A percentile compares a stretch with the other conserved stretches of the same genome.
Conservation (phyloP, 768 basidiomycete genomes). For the Tremella mesenterica region DNA sequence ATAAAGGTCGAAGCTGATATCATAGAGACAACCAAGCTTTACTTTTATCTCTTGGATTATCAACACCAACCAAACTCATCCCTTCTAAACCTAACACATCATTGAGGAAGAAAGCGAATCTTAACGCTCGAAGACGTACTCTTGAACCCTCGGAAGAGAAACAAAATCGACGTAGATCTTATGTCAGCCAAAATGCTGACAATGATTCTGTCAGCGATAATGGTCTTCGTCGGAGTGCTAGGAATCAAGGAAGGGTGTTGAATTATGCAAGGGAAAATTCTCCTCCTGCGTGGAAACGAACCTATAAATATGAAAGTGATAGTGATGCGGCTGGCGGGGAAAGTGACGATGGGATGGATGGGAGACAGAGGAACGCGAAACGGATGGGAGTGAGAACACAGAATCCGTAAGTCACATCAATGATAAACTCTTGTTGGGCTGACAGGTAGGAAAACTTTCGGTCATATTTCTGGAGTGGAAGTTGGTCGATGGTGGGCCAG, state of each 20-base stretch:
- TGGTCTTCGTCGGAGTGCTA: neutral
- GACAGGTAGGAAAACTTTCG: constrained; percentile 55
- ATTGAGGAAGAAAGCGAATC: neutral
- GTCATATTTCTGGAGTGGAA: constrained; percentile 65
- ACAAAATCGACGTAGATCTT: neutral
- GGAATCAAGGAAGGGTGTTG: neutral
- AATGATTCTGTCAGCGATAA: neutral
- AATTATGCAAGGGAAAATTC: neutral
- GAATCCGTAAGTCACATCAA: constrained; percentile 34
- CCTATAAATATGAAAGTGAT: neutral
- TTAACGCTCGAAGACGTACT: neutral
- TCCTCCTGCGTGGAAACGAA: neutral
- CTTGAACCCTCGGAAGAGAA: neutral
- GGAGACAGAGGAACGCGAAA: constrained; percentile 29
- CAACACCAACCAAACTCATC: constrained; percentile 5
- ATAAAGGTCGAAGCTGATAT: neutral
- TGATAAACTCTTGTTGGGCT: constrained; percentile 9
- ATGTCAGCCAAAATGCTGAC: neutral
- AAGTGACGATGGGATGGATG: constrained; percentile 26
- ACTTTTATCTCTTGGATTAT: constrained; percentile 29
- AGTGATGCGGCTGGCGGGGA: constrained; percentile 2
- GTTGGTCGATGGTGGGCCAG: constrained; percentile 79
- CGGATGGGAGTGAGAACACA: constrained; percentile 36
- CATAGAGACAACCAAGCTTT: constrained; percentile 31
- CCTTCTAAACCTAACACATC: neutral